Percentiles rank a stretch among this genome's conserved stretches.
phyloP scores from a whole-genome alignment of 257 asterid species.

The Solanum chiquidenum region DNA sequence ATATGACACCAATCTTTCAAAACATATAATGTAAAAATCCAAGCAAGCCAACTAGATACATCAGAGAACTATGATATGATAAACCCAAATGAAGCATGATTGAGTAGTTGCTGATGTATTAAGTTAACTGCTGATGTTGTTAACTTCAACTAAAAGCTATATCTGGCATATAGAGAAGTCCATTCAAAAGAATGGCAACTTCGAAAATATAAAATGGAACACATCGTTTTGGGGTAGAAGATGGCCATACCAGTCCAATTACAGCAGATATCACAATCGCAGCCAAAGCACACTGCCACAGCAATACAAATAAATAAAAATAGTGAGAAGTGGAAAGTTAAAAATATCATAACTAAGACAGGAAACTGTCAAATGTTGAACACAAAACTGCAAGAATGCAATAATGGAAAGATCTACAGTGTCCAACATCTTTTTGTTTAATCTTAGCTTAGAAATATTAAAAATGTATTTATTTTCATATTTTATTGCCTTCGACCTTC shows the following conservation, averaged over 20 bases:
- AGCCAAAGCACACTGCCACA: constrained; percentile 80
- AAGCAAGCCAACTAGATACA: neutral
- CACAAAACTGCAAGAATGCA: neutral
- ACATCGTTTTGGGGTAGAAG: neutral
- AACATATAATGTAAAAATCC: neutral
- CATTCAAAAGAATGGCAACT: neutral
- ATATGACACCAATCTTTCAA: neutral
- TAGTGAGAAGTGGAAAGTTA: neutral
- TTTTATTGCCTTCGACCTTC: neutral
- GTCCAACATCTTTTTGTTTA: neutral
- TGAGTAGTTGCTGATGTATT: neutral
- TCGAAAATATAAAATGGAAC: neutral
- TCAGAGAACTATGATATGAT: neutral
- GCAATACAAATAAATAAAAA: neutral
- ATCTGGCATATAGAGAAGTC: neutral
- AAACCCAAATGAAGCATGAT: neutral
- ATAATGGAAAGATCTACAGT: neutral
- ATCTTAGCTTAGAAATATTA: neutral
- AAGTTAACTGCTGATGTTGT: neutral
- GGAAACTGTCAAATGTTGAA: neutral
- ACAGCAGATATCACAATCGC: constrained; percentile 98
- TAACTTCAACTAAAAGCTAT: neutral
- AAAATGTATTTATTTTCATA: neutral
- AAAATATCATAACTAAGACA: neutral
- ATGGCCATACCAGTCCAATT: constrained; percentile 70